These are phyloP conservation scores for Eucalyptus victrix DNA, from an alignment of 345 rosid species.

Conservation along the genomic window DNA sequence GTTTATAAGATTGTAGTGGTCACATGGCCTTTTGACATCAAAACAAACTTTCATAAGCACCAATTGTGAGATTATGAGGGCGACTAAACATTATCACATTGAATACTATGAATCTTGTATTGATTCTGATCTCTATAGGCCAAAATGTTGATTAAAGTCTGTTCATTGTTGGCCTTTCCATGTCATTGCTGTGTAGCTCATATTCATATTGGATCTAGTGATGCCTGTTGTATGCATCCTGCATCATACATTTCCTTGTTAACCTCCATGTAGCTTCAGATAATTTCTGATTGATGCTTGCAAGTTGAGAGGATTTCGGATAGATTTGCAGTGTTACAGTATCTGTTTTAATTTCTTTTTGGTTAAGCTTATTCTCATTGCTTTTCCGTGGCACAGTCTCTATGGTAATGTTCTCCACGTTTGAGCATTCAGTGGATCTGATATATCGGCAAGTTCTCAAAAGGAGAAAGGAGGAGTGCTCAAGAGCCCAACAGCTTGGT, in stretches of 20 bases:
- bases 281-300: not conserved
- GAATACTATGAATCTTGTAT: not conserved
- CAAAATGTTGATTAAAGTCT: not conserved
- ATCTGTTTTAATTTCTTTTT: not conserved
- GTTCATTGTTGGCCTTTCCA: not conserved
- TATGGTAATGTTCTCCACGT: conserved; percentile 44
- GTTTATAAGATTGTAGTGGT: not conserved
- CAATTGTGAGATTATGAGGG: not conserved
- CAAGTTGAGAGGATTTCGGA: not conserved
- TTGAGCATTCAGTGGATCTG: conserved; percentile 37
- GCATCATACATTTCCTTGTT: not conserved
- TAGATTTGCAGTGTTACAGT: not conserved
- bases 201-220: not conserved
- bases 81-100: not conserved
- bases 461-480: conserved; percentile 35
- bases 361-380: not conserved
- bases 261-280: not conserved
- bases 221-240: not conserved
- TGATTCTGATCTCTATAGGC: not conserved
- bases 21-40: not conserved
- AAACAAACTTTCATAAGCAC: not conserved
- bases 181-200: not conserved
- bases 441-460: conserved; percentile 11
- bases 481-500: conserved; percentile 33
- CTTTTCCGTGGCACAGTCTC: conserved; percentile 25